A percentile compares a stretch with the other conserved stretches of the same genome.
These are phyloP conservation scores for Penicillium olsonii DNA, from an alignment of 2,329 filamentous ascomycete genomes.

Conservation along the genomic window DNA sequence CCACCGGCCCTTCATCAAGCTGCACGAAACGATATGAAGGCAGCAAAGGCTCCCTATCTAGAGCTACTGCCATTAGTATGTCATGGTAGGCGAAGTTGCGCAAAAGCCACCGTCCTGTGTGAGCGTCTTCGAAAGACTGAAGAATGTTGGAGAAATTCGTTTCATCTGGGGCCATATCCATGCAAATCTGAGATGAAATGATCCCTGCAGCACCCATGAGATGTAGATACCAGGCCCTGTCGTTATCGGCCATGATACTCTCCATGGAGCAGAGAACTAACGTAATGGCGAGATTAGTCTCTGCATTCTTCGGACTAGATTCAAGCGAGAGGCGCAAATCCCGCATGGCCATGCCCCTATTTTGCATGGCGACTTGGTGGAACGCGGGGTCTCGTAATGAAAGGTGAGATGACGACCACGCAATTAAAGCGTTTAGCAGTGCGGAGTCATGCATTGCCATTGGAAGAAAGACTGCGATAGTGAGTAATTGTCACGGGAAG, in stretches of 20 bases:
- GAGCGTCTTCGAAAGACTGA: constrained; percentile 3
- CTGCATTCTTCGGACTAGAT: background rate
- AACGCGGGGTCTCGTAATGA: constrained; percentile 7
- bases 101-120: constrained; percentile 10
- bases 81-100: constrained; percentile 13
- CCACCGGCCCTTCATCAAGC: constrained; percentile 2
- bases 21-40: constrained; percentile 5
- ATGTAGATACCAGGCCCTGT: constrained; percentile 11
- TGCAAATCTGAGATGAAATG: constrained; percentile 3
- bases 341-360: constrained; percentile 1
- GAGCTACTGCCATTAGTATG: constrained; percentile 11
- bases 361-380: constrained; percentile 10
- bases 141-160: background rate
- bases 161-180: background rate
- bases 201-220: constrained; percentile 9
- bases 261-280: constrained; percentile 11
- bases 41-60: constrained; percentile 6
- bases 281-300: constrained; percentile 10
- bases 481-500: background rate
- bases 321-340: constrained; percentile 5
- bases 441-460: constrained; percentile 12
- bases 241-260: constrained; percentile 12
- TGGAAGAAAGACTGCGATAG: constrained; percentile 7
- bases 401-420: constrained; percentile 11
- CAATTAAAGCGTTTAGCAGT: constrained; percentile 10